These are phyloP conservation scores for Botrytis elliptica DNA, from an alignment of 2,329 filamentous ascomycete genomes.

Conservation along the genomic window DNA sequence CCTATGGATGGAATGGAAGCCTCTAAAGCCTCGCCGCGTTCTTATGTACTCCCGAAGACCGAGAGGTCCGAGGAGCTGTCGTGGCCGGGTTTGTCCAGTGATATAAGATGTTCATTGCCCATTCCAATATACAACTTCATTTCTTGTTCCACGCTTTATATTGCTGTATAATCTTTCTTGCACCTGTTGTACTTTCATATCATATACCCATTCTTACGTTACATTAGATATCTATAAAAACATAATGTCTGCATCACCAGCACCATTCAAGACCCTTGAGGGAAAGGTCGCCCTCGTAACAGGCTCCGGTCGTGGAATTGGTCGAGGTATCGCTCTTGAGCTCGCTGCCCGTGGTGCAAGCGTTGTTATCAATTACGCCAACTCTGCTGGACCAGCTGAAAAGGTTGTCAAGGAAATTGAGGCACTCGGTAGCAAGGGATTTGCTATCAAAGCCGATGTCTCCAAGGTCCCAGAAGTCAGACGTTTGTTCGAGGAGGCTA, in stretches of 20 bases:
- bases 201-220: not conserved
- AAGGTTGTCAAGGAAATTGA: slow-evolving; percentile 53
- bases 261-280: slow-evolving; percentile 23
- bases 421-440: slow-evolving; percentile 50
- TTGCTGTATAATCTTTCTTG: not conserved
- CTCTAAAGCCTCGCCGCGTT: slow-evolving; percentile 16
- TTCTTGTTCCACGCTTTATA: not conserved
- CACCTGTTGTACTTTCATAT: not conserved
- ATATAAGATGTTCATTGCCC: slow-evolving; percentile 14
- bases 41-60: slow-evolving; percentile 20
- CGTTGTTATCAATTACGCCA: slow-evolving; percentile 60
- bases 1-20: slow-evolving; percentile 1
- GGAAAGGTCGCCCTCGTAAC: slow-evolving; percentile 79
- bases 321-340: slow-evolving; percentile 48
- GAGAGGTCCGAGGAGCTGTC: slow-evolving; percentile 17
- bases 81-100: slow-evolving; percentile 11
- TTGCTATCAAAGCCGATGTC: slow-evolving; percentile 59
- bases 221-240: not conserved
- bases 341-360: slow-evolving; percentile 43
- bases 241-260: slow-evolving; percentile 7
- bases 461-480: slow-evolving; percentile 43
- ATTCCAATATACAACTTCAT: not conserved
- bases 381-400: slow-evolving; percentile 56
- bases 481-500: slow-evolving; percentile 31
- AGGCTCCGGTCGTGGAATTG: slow-evolving; percentile 77